Conservation (phyloP, 108 stramenopile species). For the Fragilariopsis cylindrus region DNA sequence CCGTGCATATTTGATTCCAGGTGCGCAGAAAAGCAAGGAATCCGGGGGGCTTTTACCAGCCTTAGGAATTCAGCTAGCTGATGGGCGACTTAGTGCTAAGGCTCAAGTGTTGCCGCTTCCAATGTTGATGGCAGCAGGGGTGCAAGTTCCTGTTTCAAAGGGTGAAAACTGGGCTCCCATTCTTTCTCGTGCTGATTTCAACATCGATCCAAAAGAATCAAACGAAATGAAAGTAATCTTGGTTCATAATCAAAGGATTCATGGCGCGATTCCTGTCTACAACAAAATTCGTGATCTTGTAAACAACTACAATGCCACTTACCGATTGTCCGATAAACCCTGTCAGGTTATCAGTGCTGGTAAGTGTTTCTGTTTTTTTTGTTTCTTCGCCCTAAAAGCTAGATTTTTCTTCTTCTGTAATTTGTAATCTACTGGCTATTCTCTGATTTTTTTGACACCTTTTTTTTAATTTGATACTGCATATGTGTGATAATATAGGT, state of each 20-base stretch:
- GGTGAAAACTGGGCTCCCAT: constrained; percentile 58
- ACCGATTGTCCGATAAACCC: constrained; percentile 43
- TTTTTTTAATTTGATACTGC: neutral
- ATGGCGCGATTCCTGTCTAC: constrained; percentile 37
- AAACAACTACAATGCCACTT: constrained; percentile 44
- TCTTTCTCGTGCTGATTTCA: constrained; percentile 47
- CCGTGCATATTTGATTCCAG: constrained; percentile 47
- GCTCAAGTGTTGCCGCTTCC: constrained; percentile 51
- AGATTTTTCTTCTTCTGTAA: neutral
- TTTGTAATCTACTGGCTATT: neutral
- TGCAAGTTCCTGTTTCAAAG: constrained; percentile 41
- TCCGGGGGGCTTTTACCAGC: constrained; percentile 50
- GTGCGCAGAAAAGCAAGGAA: constrained; percentile 53
- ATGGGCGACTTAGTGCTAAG: constrained; percentile 33
- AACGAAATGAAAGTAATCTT: constrained; percentile 50
- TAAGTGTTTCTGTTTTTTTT: constrained; percentile 6
- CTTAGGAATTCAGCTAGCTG: constrained; percentile 43
- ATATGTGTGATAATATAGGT: constrained; percentile 5
- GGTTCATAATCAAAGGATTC: constrained; percentile 37
- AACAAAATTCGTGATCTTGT: constrained; percentile 39
- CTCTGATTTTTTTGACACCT: neutral
- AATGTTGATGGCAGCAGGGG: constrained; percentile 48
- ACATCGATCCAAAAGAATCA: constrained; percentile 41
- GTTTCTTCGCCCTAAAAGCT: neutral
- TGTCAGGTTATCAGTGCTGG: constrained; percentile 40